Base-by-base conservation (phyloP, 345 rosid genomes). In the Cardamine chenopodiifolia region DNA sequence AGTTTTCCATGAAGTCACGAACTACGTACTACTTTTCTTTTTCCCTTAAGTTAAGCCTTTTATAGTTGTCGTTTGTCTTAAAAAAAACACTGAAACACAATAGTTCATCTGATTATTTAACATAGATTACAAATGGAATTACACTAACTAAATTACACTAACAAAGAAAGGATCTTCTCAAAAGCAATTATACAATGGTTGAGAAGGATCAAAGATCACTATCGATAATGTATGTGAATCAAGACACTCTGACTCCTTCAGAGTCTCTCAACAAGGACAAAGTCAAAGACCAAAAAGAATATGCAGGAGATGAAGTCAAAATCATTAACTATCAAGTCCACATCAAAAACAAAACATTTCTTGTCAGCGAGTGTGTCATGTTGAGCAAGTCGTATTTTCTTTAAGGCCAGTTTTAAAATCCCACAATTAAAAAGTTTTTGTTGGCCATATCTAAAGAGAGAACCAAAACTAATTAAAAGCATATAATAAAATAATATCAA, bases 401-500 rank as follows among this genome's bases (percentile, higher is more conserved):
- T 15, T 13, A 40, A 45, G 4, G 50, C 11, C 9, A 4, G 50
- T 45, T 7, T 45, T 2, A 45, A n/a, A 6, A 17, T 45, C 19
- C 20, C 11, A 45, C 50, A 45, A 15, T 44, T 17, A 45, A 45
- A 40, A 7, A 6, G 7, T 2, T 1, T n/a, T 7, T 44, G 48
- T n/a, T 44, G 18, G 9, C 48, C n/a, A n/a, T 44, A 44, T 42
- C 8, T 44, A 44, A 44, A 2, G 34, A 59, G 19, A 69, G 19
- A 25, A 44, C 44, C 34, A 69, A 44, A 57, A 42, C 17, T 55
- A 26, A 72, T 19, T 12, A 64, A 44, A 45, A 54, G 35, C 57
- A 63, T 45, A 22, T 72, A 56, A 56, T 22, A 48, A 66, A 73
- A 7, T 37, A 74, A 8, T 42, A 22, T 75, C 62, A 68, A 49